phyloP scores from a whole-genome alignment of 2,329 filamentous ascomycete species.

The Akanthomyces dipterigenus region DNA sequence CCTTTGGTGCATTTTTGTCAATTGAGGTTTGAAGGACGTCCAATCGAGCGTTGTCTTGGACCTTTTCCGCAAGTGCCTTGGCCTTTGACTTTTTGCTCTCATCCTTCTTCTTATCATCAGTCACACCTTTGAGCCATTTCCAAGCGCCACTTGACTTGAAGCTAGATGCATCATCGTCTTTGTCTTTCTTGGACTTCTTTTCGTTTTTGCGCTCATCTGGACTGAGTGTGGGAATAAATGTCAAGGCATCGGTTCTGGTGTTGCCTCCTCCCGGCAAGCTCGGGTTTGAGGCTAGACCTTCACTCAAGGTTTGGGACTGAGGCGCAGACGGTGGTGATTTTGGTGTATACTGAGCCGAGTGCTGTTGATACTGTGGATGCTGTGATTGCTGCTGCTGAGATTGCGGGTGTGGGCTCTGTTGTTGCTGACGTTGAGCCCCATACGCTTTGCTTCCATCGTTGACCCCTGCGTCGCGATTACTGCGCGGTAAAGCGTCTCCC shows the following conservation, averaged over 20 bases:
- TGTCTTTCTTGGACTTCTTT: slow-evolving; percentile 70
- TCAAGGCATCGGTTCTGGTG: slow-evolving; percentile 65
- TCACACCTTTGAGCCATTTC: slow-evolving; percentile 76
- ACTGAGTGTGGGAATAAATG: slow-evolving; percentile 68
- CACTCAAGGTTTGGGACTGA: slow-evolving; percentile 19
- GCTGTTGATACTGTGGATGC: slow-evolving; percentile 13
- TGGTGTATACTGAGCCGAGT: slow-evolving; percentile 19
- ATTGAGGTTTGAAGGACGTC: slow-evolving; percentile 86
- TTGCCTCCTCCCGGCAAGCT: slow-evolving; percentile 62
- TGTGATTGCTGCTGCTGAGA: slow-evolving; percentile 19
- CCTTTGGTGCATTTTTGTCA: slow-evolving; percentile 57
- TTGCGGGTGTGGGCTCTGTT: neutral
- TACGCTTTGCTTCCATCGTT: slow-evolving; percentile 11
- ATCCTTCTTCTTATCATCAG: slow-evolving; percentile 57
- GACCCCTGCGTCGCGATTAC: neutral
- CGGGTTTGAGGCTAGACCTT: slow-evolving; percentile 34
- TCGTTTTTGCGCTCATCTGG: slow-evolving; percentile 67
- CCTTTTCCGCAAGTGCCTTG: slow-evolving; percentile 48
- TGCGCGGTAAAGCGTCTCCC: slow-evolving; percentile 15
- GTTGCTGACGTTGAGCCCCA: slow-evolving; percentile 19
- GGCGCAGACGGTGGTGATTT: slow-evolving; percentile 16
- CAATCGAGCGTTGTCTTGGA: slow-evolving; percentile 72
- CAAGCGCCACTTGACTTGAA: slow-evolving; percentile 62
- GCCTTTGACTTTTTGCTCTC: slow-evolving; percentile 63
- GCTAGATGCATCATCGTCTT: slow-evolving; percentile 54